Percentiles rank a stretch among this genome's conserved stretches.
Evolutionary conservation across 2,329 filamentous ascomycete genomes (phyloP).

Genomic region (Immersiporthe knoxdaviesiana): DNA sequence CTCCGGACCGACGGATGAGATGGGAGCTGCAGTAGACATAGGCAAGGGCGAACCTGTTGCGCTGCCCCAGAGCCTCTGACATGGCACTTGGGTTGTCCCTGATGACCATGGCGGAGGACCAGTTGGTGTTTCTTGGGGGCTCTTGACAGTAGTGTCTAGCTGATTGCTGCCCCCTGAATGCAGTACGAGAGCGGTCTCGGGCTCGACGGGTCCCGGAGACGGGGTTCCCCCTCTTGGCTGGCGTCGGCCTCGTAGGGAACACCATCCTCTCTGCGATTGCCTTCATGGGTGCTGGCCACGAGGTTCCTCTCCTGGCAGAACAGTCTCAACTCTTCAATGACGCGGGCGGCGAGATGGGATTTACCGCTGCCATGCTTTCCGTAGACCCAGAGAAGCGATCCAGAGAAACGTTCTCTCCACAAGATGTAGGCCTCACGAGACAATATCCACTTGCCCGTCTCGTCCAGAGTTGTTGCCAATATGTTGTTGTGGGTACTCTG

Average conservation of each 20-base stretch:
- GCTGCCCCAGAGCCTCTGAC: background rate
- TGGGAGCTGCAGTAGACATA: slow-evolving; percentile 16
- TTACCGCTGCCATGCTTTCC: slow-evolving; percentile 18
- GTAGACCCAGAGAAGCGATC: slow-evolving; percentile 8
- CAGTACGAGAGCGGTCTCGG: background rate
- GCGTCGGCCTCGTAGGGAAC: background rate
- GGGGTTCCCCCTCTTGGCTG: background rate
- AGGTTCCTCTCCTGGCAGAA: background rate
- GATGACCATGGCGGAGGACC: background rate
- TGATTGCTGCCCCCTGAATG: background rate
- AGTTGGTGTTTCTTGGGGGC: background rate
- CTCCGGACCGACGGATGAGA: background rate
- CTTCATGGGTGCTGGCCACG: background rate
- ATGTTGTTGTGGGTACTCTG: slow-evolving; percentile 11
- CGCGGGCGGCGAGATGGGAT: slow-evolving; percentile 6
- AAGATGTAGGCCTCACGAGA: background rate
- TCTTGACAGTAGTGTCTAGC: background rate
- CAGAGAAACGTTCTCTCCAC: background rate
- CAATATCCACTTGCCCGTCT: slow-evolving; percentile 5
- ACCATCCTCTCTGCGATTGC: background rate
- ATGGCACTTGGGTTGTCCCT: background rate
- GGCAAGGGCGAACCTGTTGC: background rate
- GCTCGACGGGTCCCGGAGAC: background rate
- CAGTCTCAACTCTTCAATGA: slow-evolving; percentile 8
- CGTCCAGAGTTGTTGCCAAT: background rate